Evolutionary conservation across 2,329 filamentous ascomycete species (phyloP).

Genomic region (Ophiocordyceps polyrhachis-furcata): DNA sequence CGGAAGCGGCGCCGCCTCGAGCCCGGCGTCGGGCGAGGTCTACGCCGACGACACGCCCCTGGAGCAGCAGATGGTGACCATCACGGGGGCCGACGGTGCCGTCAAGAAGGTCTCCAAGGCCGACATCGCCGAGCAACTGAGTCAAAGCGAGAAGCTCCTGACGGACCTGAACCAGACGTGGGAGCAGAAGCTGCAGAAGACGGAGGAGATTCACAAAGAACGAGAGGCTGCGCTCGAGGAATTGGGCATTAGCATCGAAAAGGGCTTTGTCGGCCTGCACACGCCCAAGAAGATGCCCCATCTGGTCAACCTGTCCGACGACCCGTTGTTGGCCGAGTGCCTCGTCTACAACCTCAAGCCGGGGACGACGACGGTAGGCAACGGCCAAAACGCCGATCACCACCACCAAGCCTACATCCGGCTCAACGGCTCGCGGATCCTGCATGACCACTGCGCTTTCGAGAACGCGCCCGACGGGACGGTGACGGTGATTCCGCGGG

Average conservation of each 20-base stretch:
- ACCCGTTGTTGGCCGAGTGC: constrained; percentile 85
- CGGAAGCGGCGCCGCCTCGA: constrained; percentile 25
- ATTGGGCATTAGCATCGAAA: constrained; percentile 95
- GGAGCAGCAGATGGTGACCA: constrained; percentile 91
- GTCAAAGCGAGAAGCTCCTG: constrained; percentile 90
- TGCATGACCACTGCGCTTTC: constrained; percentile 83
- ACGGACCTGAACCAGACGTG: constrained; percentile 95
- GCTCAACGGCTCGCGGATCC: constrained; percentile 80
- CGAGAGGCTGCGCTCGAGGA: constrained; percentile 89
- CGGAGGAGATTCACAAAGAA: constrained; percentile 94
- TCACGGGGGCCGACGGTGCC: constrained; percentile 66
- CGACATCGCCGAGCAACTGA: constrained; percentile 91
- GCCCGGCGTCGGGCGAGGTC: constrained; percentile 51
- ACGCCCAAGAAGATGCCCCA: constrained; percentile 99
- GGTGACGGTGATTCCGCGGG: constrained; percentile 76
- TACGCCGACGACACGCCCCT: constrained; percentile 85
- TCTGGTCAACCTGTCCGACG: constrained; percentile 91
- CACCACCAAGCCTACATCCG: constrained; percentile 69
- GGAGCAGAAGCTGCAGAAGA: constrained; percentile 91
- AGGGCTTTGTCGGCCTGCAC: constrained; percentile 85
- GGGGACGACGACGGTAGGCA: constrained; percentile 82
- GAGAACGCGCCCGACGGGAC: constrained; percentile 74
- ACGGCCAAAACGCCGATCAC: constrained; percentile 61
- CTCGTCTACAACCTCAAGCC: constrained; percentile 97
- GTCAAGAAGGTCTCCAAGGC: constrained; percentile 96